Base-by-base conservation (phyloP, 2,329 filamentous ascomycete genomes). In the Aspergillus transmontanensis region DNA sequence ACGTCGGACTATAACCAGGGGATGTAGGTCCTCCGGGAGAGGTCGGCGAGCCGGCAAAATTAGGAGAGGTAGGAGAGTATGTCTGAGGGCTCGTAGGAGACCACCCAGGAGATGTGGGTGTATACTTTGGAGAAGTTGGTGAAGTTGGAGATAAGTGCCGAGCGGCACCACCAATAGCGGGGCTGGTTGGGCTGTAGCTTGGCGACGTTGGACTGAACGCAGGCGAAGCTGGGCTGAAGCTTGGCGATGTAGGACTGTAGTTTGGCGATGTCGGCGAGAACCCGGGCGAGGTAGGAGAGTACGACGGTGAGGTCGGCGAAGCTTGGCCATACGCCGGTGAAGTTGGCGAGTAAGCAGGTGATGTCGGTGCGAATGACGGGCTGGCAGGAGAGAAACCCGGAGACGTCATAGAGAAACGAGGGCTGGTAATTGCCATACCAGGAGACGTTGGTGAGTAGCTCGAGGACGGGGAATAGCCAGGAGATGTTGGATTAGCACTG, bases 391-490 rank as follows among this genome's bases (percentile, higher is more conserved):
- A 85, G 75, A 85, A 85, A 1, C 80, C 79, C 14, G 84, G 84
- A 30, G 83, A 85, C 4, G 83, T 82, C 66, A 82, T 80, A 72
- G 51, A 55, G 51, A 85, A 87, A 58, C 81, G 82, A 56, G 85
- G 85, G 68, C 84, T 87, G 39, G 85, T 85, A 45, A 83, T 78
- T 63, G 81, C 81, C 74, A 86, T 82, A 59, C 87, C 87, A 56
- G 91, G 91, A 39, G 90, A 93, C 7, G 90, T 91, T 3, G 92
- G 91, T 61, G 91, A 93, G 82, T 91, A 94, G 45, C 79, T 78
- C 76, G 78, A 85, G 72, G 76, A 83, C 69, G 82, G 91, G 83
- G 68, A 91, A 84, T 74, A 91, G 84, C 62, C 88, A 83, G 68
- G 90, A 80, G 90, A 92, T 4, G 88, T 87, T 66, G 90, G 90